Evolutionary conservation across 2,329 filamentous ascomycete genomes (phyloP), one percentile per base, ranked within the genome.

Genomic region (Fusarium nodosum): DNA sequence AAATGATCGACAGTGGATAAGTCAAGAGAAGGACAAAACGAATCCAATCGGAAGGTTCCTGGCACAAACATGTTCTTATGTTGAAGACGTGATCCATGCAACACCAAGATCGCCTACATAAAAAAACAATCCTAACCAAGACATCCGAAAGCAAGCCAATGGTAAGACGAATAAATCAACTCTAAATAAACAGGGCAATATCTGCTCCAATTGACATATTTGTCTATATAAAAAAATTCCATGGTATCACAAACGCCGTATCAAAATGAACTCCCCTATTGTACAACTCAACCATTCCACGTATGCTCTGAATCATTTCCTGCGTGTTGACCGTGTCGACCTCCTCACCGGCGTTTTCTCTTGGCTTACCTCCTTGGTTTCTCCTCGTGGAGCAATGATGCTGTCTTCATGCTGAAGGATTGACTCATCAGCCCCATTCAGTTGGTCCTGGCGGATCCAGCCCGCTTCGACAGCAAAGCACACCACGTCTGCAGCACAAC

Each of bases 391-490:
- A 20, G 77, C 48, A 34, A 83, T 79, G 64, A 83, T 83, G 69
- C 81, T 83, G 26, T 82, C 80, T 64, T 82, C 81, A 33, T 76
- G 72, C 48, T 81, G 79, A 13, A 81, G 36, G 36, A 80, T 65
- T 13, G 79, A 81, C 15, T 74, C 73, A 15, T 75, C 77, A 3
- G 72, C 68, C 6, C 80, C 84, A 26, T 81, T 75, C 41, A 89
- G 74, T 76, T 89, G 86, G 20, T 81, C 81, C 69, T 85, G 82
- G 2, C 79, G 81, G 45, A 89, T 78, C 87, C 87, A 89, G 8
- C 86, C 86, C 2, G 85, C 81, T 75, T 89, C 87, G 13, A 87
- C 80, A 5, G 85, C 85, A 71, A 87, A 89, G 51, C 82, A 79
- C 33, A 89, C 85, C 20, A 88, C 80, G 63, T 88, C 87, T 15